These are phyloP conservation scores for Debaryomycetaceae sp. DNA, from an alignment of 1,139 yeast species.

Conservation along the genomic window DNA sequence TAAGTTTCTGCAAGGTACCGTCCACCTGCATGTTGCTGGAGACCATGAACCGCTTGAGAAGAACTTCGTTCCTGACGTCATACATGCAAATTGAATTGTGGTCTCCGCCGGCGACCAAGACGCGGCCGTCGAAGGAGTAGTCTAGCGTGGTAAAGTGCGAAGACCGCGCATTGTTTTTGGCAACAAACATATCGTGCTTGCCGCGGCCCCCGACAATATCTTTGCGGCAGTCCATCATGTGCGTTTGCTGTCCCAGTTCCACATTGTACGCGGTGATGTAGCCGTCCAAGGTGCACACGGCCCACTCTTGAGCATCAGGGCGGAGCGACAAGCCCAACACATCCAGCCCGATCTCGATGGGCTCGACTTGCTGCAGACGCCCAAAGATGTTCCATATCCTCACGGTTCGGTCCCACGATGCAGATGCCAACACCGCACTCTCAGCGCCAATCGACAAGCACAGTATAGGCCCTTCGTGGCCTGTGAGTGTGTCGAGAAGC, in stretches of 20 bases:
- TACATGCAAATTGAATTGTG: conserved; percentile 85
- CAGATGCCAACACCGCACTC: conserved; percentile 70
- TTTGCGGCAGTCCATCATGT: conserved; percentile 73
- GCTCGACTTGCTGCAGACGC: conserved; percentile 79
- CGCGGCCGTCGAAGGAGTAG: conserved; percentile 83
- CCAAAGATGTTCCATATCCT: conserved; percentile 90
- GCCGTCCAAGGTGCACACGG: conserved; percentile 85
- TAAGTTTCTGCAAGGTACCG: conserved; percentile 74
- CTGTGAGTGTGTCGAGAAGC: conserved; percentile 72
- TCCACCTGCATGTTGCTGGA: conserved; percentile 85
- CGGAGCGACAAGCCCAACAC: conserved; percentile 78
- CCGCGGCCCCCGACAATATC: conserved; percentile 88
- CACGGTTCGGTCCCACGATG: conserved; percentile 94
- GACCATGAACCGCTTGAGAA: conserved; percentile 69
- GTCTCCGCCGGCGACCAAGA: conserved; percentile 87
- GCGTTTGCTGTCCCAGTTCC: conserved; percentile 70
- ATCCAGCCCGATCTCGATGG: conserved; percentile 75
- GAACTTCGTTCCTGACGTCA: conserved; percentile 79
- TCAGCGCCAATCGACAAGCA: conserved; percentile 80
- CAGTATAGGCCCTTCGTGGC: conserved; percentile 95
- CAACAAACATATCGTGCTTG: conserved; percentile 67
- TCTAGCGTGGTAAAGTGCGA: conserved; percentile 73
- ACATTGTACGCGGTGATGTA: conserved; percentile 76
- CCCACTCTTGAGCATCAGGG: conserved; percentile 86
- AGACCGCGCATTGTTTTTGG: conserved; percentile 74